Conservation (phyloP, 371 early-diverging fungal species). For the Mortierella sp. region DNA sequence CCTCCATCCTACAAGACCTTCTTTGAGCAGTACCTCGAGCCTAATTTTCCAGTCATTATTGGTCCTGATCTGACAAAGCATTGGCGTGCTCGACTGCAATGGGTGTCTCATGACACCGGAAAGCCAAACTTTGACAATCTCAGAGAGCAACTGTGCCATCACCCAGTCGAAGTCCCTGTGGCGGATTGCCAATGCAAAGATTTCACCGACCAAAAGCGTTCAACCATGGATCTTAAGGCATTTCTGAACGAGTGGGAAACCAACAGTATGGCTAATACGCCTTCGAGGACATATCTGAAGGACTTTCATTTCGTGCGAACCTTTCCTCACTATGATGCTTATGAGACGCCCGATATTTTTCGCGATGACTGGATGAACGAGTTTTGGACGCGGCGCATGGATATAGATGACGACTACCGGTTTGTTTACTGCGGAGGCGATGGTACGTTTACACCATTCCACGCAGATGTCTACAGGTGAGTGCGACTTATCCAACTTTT, state of each 20-base stretch:
- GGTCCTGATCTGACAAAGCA: constrained; percentile 65
- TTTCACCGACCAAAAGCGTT: constrained; percentile 74
- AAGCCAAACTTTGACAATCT: constrained; percentile 25
- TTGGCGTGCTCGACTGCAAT: constrained; percentile 74
- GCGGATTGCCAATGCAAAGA: constrained; percentile 69
- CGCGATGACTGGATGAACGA: constrained; percentile 84
- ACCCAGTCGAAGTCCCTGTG: constrained; percentile 63
- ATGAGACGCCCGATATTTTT: constrained; percentile 66
- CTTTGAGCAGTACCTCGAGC: constrained; percentile 62
- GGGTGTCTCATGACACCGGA: constrained; percentile 61
- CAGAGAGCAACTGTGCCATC: constrained; percentile 44
- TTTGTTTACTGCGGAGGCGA: constrained; percentile 81
- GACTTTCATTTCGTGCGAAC: constrained; percentile 77
- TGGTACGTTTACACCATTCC: constrained; percentile 83
- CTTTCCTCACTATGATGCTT: constrained; percentile 63
- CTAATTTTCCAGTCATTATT: constrained; percentile 74
- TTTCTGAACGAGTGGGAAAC: constrained; percentile 67
- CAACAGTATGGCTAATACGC: constrained; percentile 11
- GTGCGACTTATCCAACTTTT: background rate
- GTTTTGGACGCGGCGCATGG: constrained; percentile 63
- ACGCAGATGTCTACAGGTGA: constrained; percentile 80
- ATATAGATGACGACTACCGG: constrained; percentile 75
- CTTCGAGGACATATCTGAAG: constrained; percentile 69
- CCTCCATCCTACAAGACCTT: constrained; percentile 67
- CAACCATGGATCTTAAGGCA: constrained; percentile 64